A percentile compares a stretch with the other conserved stretches of the same genome.
Evolutionary conservation across 2,329 filamentous ascomycete genomes (phyloP).

Genomic region (Talaromyces sp.): DNA sequence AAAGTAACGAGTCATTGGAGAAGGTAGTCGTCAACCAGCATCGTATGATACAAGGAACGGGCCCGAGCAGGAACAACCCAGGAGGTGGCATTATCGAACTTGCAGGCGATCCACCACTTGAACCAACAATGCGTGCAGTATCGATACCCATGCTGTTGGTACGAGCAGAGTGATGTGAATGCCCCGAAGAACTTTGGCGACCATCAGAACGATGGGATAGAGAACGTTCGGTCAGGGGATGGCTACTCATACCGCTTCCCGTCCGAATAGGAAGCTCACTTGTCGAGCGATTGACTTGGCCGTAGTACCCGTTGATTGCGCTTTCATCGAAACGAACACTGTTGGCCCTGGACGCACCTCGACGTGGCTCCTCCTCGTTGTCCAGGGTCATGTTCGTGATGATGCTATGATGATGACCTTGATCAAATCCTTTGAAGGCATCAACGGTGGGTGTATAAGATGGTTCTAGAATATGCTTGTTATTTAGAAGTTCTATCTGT

Average conservation of each 20-base stretch:
- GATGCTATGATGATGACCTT: constrained; percentile 74
- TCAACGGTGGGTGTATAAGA: constrained; percentile 75
- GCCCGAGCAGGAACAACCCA: constrained; percentile 78
- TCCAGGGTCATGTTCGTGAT: constrained; percentile 81
- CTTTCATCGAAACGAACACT: constrained; percentile 98
- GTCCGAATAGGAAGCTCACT: constrained; percentile 78
- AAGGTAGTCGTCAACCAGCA: constrained; percentile 93
- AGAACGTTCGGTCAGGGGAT: constrained; percentile 82
- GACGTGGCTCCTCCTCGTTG: constrained; percentile 77
- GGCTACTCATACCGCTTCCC: constrained; percentile 72
- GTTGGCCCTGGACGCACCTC: constrained; percentile 87
- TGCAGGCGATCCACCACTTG: constrained; percentile 67
- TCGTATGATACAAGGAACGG: constrained; percentile 88
- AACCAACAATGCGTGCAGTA: constrained; percentile 59
- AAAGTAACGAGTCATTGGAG: constrained; percentile 82
- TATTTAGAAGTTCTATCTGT: background rate
- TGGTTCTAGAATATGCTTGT: constrained; percentile 57
- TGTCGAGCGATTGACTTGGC: constrained; percentile 75
- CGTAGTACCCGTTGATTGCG: constrained; percentile 86
- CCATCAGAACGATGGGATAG: constrained; percentile 95
- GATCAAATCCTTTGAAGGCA: constrained; percentile 83
- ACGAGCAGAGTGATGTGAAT: constrained; percentile 70
- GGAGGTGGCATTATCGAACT: constrained; percentile 62
- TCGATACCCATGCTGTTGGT: constrained; percentile 87
- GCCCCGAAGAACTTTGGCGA: constrained; percentile 86